phyloP scores from a whole-genome alignment of 1,139 yeast genomes.

The Barnettozyma hawaiiensis region DNA sequence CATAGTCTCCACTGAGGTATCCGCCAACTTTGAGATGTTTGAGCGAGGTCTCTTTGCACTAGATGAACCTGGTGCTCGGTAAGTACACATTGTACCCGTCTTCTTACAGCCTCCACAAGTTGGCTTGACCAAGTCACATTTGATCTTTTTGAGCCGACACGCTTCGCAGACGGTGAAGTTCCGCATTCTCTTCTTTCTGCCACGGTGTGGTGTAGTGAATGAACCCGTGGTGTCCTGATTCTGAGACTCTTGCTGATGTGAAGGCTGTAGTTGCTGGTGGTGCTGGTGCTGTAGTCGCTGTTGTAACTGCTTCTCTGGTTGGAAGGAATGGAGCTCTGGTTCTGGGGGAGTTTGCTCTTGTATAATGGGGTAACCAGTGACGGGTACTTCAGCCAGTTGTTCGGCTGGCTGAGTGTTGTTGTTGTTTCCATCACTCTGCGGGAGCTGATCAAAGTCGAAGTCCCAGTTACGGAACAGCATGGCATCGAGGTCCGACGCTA shows the following conservation, averaged over 20 bases:
- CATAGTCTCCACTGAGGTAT: slow-evolving; percentile 1
- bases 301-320: not conserved
- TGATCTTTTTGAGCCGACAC: slow-evolving; percentile 42
- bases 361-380: too few species aligned
- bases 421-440: too few species aligned
- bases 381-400: too few species aligned
- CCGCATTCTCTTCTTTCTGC: slow-evolving; percentile 29
- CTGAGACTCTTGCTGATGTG: not conserved
- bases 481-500: too few species aligned
- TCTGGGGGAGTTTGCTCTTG: too few species aligned
- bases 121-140: slow-evolving; percentile 43
- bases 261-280: too few species aligned
- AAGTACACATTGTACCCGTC: slow-evolving; percentile 18
- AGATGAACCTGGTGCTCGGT: slow-evolving; percentile 8
- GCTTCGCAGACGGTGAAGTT: slow-evolving; percentile 45
- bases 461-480: too few species aligned
- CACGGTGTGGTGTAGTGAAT: not conserved
- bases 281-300: too few species aligned
- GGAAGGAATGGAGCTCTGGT: not conserved
- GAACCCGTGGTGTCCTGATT: not conserved
- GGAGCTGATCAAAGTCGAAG: too few species aligned
- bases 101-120: slow-evolving; percentile 42
- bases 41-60: not conserved
- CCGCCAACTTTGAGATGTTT: slow-evolving; percentile 8
- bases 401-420: too few species aligned